These are phyloP conservation scores for Macrolepiota fuliginosa DNA, from an alignment of 768 basidiomycete genomes.

Conservation along the genomic window DNA sequence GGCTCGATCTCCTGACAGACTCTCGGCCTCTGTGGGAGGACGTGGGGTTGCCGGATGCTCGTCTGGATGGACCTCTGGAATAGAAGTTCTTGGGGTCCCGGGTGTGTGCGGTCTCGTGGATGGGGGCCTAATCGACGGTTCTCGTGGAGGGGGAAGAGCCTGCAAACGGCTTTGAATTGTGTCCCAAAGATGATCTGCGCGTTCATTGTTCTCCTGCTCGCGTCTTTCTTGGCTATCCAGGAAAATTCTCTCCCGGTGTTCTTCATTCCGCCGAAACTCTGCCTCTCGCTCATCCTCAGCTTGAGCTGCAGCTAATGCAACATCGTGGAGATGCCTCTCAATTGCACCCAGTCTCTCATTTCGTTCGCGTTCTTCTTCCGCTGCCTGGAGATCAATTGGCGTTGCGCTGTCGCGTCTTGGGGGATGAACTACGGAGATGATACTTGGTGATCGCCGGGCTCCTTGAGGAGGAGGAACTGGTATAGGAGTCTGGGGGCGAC, in stretches of 20 bases:
- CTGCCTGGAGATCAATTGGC: conserved; percentile 37
- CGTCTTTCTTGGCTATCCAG: conserved; percentile 56
- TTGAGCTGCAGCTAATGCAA: conserved; percentile 48
- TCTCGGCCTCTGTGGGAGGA: conserved; percentile 18
- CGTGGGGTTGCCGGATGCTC: not conserved
- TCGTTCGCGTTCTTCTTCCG: conserved; percentile 49
- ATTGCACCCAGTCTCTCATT: conserved; percentile 56
- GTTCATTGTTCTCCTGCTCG: conserved; percentile 51
- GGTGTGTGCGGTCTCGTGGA: conserved; percentile 5
- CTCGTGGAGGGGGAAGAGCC: conserved; percentile 28
- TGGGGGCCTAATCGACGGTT: conserved; percentile 6
- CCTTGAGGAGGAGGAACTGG: conserved; percentile 7
- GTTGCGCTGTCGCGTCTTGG: conserved; percentile 31
- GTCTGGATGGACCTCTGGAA: conserved; percentile 12
- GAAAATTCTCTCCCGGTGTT: conserved; percentile 61
- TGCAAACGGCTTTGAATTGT: conserved; percentile 37
- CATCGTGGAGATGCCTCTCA: conserved; percentile 46
- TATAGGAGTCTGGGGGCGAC: conserved; percentile 5
- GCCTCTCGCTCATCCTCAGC: conserved; percentile 64
- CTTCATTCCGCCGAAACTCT: conserved; percentile 64
- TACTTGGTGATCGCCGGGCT: conserved; percentile 4
- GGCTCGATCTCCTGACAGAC: conserved; percentile 30
- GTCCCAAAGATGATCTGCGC: conserved; percentile 44
- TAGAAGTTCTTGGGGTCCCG: conserved; percentile 13
- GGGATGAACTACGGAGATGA: conserved; percentile 11